These are phyloP conservation scores for Cutaneotrichosporon cutaneum DNA, from an alignment of 1,284 basidiomycete species.

Conservation along the genomic window DNA sequence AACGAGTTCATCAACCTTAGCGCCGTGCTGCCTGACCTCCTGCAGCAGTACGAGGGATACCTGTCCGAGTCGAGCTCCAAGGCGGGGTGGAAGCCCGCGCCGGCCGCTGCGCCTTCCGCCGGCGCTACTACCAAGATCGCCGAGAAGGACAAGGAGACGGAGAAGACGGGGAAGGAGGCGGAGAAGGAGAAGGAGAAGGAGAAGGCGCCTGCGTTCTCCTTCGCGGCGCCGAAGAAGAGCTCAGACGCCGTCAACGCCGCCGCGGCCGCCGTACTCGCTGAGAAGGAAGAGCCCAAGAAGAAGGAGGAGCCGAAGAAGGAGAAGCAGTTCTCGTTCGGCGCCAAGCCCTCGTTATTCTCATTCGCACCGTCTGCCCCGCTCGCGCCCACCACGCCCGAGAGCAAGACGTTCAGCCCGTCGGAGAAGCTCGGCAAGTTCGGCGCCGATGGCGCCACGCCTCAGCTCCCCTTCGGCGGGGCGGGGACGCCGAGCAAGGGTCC, in stretches of 20 bases:
- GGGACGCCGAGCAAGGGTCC: slow-evolving; percentile 17
- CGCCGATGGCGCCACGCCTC: slow-evolving; percentile 39
- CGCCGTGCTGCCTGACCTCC: slow-evolving; percentile 49
- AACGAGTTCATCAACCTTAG: slow-evolving; percentile 76
- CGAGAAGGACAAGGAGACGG: background rate
- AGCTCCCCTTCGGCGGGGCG: slow-evolving; percentile 41
- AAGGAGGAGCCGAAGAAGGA: slow-evolving; percentile 14
- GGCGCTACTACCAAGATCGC: background rate
- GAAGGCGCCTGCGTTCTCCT: slow-evolving; percentile 41
- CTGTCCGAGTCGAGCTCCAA: slow-evolving; percentile 61
- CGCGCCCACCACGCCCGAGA: slow-evolving; percentile 39
- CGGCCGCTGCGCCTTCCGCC: background rate
- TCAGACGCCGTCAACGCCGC: slow-evolving; percentile 39
- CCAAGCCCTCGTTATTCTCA: slow-evolving; percentile 34
- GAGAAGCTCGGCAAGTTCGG: slow-evolving; percentile 47
- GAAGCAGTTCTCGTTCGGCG: slow-evolving; percentile 25
- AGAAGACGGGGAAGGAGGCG: slow-evolving; percentile 5
- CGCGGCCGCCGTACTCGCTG: slow-evolving; percentile 38
- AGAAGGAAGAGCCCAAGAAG: slow-evolving; percentile 26
- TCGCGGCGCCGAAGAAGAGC: slow-evolving; percentile 27
- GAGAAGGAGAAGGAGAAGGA: slow-evolving; percentile 10
- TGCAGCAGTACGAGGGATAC: slow-evolving; percentile 66
- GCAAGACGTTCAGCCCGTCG: slow-evolving; percentile 39
- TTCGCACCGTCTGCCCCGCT: slow-evolving; percentile 43
- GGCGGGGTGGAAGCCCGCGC: slow-evolving; percentile 41